These are phyloP conservation scores for Dioszegia aurantiaca DNA, from an alignment of 768 basidiomycete genomes.

Conservation along the genomic window DNA sequence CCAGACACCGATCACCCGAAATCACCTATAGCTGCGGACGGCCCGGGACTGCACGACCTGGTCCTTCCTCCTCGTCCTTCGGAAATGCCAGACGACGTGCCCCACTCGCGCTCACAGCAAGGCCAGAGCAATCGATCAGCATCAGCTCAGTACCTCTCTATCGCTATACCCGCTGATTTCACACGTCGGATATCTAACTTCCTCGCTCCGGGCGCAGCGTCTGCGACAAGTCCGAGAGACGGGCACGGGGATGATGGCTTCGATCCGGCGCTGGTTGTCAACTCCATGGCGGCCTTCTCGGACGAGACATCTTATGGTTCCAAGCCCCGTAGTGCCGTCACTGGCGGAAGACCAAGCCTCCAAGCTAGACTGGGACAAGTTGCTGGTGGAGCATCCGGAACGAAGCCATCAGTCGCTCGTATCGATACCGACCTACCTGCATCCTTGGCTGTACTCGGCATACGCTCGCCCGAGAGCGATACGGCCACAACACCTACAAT, in stretches of 20 bases:
- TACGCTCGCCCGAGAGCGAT: constrained; percentile 19
- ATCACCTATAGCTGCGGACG: background rate
- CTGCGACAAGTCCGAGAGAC: background rate
- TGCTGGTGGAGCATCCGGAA: background rate
- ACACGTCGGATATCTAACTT: constrained; percentile 6
- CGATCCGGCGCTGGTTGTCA: constrained; percentile 27
- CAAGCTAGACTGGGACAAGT: constrained; percentile 1
- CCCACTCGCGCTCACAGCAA: too few relatives aligned
- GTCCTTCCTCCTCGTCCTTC: constrained; percentile 10
- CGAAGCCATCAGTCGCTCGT: background rate
- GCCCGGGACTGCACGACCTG: background rate
- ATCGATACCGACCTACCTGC: background rate
- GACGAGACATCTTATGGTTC: too few relatives aligned
- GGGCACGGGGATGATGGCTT: constrained; percentile 20
- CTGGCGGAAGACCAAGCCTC: background rate
- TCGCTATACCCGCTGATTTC: constrained; percentile 9
- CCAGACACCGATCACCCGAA: background rate
- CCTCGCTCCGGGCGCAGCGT: background rate
- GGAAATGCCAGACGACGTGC: background rate
- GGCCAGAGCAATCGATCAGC: too few relatives aligned
- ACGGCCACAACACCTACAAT: constrained; percentile 11
- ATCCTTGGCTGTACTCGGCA: background rate
- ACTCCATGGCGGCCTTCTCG: constrained; percentile 27
- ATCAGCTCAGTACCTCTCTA: too few relatives aligned
- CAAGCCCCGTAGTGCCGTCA: background rate